phyloP scores from a whole-genome alignment of 768 basidiomycete genomes.

The Clavaria fumosa region DNA sequence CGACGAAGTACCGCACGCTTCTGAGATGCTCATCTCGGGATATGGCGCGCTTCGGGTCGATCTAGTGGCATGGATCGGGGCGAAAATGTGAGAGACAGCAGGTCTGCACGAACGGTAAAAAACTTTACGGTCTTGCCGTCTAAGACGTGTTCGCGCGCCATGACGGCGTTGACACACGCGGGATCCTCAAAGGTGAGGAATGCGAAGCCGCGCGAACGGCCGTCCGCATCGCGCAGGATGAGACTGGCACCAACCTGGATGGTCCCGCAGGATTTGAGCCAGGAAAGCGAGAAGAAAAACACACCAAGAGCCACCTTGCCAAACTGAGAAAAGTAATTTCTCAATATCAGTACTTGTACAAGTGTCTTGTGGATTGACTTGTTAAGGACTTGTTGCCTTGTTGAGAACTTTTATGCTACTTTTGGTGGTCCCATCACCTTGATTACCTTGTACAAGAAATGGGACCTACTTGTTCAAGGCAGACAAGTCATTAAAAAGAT shows the following conservation, averaged over 20 bases:
- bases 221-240: conserved; percentile 95
- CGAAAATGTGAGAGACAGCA: neutral
- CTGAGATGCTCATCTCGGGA: conserved; percentile 90
- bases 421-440: no score
- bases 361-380: no score
- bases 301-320: conserved; percentile 41
- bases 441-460: no score
- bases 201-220: conserved; percentile 92
- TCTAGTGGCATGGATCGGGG: conserved; percentile 41
- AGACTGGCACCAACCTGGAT: conserved; percentile 75
- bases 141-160: conserved; percentile 87
- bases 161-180: conserved; percentile 85
- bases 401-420: no score
- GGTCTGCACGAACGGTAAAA: neutral
- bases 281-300: neutral
- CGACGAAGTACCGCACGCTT: conserved; percentile 91
- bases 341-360: no score
- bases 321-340: conserved; percentile 88
- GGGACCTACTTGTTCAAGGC: no score
- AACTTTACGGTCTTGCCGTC: conserved; percentile 84
- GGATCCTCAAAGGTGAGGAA: conserved; percentile 94
- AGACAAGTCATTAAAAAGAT: no score
- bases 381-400: no score
- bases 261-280: neutral
- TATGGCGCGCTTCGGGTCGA: conserved; percentile 98